Conservation (phyloP, 768 basidiomycete genomes). For the Tulasnella sp. region DNA sequence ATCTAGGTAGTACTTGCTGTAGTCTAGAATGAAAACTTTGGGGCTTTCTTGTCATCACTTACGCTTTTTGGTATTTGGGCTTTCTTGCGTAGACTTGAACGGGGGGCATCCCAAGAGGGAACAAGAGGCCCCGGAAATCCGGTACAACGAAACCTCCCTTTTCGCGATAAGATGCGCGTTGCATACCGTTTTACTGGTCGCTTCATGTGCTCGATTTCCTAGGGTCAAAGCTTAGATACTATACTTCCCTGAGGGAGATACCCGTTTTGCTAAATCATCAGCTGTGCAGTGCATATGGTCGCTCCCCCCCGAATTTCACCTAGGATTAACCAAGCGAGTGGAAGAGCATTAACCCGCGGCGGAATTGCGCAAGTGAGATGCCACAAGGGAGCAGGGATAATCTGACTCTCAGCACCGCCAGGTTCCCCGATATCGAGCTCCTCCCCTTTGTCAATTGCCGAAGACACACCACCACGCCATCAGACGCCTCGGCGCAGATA, state of each 20-base stretch:
- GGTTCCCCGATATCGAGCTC: neutral
- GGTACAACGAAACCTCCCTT: neutral
- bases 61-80: too few relatives aligned
- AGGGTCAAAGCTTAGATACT: neutral
- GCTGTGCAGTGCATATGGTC: neutral
- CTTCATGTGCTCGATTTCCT: neutral
- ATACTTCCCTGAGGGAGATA: neutral
- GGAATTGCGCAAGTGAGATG: neutral
- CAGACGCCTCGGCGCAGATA: neutral
- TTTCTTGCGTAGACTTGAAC: too few relatives aligned
- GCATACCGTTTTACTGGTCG: neutral
- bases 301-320: neutral
- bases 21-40: neutral
- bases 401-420: neutral
- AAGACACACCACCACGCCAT: neutral
- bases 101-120: neutral
- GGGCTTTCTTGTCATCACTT: too few relatives aligned
- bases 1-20: too few relatives aligned
- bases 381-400: neutral
- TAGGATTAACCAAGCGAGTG: neutral
- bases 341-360: neutral
- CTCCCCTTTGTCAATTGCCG: neutral
- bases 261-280: too few relatives aligned
- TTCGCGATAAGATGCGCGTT: neutral
- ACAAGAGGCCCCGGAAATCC: neutral